Conservation (phyloP, 2,329 filamentous ascomycete genomes). For the Aspergillus sp. region DNA sequence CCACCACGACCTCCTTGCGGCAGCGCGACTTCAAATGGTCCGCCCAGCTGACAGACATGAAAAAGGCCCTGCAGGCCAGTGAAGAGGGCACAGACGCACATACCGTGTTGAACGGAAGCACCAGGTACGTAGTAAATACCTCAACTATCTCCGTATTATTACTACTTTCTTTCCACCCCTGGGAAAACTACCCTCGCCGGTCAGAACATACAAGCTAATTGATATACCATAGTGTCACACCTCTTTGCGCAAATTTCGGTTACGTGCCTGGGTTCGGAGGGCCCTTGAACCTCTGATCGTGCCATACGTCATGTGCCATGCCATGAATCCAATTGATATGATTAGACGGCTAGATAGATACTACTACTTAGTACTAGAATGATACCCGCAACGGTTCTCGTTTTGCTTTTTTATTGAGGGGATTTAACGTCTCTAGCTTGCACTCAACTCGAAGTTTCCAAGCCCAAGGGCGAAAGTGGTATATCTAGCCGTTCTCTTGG, state of each 20-base stretch:
- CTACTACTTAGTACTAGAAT: slow-evolving; percentile 13
- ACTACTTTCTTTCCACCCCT: background rate
- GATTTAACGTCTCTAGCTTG: no score
- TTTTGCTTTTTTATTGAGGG: slow-evolving; percentile 17
- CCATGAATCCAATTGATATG: background rate
- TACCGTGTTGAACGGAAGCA: slow-evolving; percentile 81
- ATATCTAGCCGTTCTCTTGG: background rate
- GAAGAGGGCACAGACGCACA: slow-evolving; percentile 85
- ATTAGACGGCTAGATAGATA: slow-evolving; percentile 17
- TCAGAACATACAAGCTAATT: background rate
- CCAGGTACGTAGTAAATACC: slow-evolving; percentile 64
- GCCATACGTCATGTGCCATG: no score
- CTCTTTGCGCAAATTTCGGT: slow-evolving; percentile 87
- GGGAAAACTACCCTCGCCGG: background rate
- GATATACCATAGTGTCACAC: slow-evolving; percentile 69
- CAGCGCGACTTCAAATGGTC: slow-evolving; percentile 92
- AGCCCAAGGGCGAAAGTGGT: background rate
- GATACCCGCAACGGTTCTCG: slow-evolving; percentile 33
- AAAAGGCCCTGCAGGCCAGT: slow-evolving; percentile 76
- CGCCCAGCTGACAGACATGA: slow-evolving; percentile 80
- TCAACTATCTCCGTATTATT: background rate
- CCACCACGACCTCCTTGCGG: slow-evolving; percentile 51
- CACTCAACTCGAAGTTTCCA: background rate
- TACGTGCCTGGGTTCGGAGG: slow-evolving; percentile 68
- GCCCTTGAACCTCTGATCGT: slow-evolving; percentile 65